Conservation (phyloP, 1,139 yeast species). For the Magnusiomyces fungicola region DNA sequence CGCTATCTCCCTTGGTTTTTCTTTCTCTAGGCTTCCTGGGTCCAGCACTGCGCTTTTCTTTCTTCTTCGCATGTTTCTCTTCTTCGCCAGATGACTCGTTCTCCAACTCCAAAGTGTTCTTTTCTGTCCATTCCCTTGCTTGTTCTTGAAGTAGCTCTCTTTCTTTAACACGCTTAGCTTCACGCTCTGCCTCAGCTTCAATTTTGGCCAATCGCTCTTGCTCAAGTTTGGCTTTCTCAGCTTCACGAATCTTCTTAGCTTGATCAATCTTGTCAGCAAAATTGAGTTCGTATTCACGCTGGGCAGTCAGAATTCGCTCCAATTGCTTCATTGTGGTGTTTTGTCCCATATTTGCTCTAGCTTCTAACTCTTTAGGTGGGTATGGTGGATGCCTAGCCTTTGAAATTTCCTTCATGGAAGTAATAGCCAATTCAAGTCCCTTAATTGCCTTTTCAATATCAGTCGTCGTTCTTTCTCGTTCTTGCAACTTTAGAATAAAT, state of each 20-base stretch:
- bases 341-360: slow-evolving; percentile 78
- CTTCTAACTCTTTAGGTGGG: slow-evolving; percentile 69
- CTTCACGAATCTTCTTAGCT: slow-evolving; percentile 61
- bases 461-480: slow-evolving; percentile 50
- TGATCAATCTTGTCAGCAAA: slow-evolving; percentile 58
- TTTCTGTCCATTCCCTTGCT: slow-evolving; percentile 75
- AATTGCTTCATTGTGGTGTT: slow-evolving; percentile 68
- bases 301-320: slow-evolving; percentile 63
- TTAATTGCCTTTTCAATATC: slow-evolving; percentile 54
- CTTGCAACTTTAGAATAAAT: slow-evolving; percentile 56
- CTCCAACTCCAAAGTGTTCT: slow-evolving; percentile 23
- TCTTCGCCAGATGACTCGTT: slow-evolving; percentile 21
- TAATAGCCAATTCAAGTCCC: slow-evolving; percentile 60
- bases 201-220: slow-evolving; percentile 30
- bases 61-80: slow-evolving; percentile 14
- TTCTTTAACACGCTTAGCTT: slow-evolving; percentile 53
- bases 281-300: slow-evolving; percentile 55
- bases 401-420: slow-evolving; percentile 52
- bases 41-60: slow-evolving; percentile 18
- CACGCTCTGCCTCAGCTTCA: slow-evolving; percentile 36
- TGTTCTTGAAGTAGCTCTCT: slow-evolving; percentile 70
- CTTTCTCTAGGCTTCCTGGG: slow-evolving; percentile 13
- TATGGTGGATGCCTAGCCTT: slow-evolving; percentile 60
- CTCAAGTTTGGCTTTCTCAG: slow-evolving; percentile 42
- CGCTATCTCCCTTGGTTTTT: slow-evolving; percentile 6